Evolutionary conservation across 495 filamentous ascomycete genomes (phyloP), one percentile per base, ranked within the genome.

Genomic region (Cryomyces minteri): DNA sequence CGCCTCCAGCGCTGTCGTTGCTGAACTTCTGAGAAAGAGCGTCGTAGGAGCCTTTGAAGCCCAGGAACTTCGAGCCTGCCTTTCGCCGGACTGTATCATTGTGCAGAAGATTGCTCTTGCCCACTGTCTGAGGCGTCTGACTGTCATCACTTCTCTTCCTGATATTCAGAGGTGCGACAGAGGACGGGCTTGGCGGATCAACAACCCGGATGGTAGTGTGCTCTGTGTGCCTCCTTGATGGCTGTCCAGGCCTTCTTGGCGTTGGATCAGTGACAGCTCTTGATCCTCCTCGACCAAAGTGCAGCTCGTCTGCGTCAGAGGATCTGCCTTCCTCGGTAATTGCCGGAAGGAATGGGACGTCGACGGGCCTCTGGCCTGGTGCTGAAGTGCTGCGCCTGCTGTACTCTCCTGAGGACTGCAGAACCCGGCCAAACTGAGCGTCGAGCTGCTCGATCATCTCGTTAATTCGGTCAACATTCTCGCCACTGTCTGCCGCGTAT

Each of bases 321-420:
- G 40, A 49, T 31, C 58, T 53, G 11, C 47, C 51, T 43, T 67
- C 64, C 47, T 67, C 64, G 7, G 53, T 52, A 12, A 66, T 66
- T 8, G 55, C 45, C 0, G 60, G 64, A 14, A 67, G 42, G 41
- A 25, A 25, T 25, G 18, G 34, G 12, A 10, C 34, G 9, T 38
- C 34, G 34, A 38, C 34, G 34, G 34, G 34, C 34, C 12, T 38
- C 18, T 25, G 18, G 18, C 18, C 71, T 4, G 75, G 78, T 25
- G 80, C 76, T 25, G 77, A 79, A 5, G 67, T 62, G 5, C 63
- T 58, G 41, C 70, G 65, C 45, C 65, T 66, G 6, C 52, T 53
- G 0, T 45, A 38, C 29, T 43, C 6, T 1, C 41, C 52, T 7
- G 30, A 9, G 44, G 31, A 44, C 31, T 29, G 36, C 11, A n/a